phyloP scores from a whole-genome alignment of 1,139 yeast species.

The Candida buenavistaensis region DNA sequence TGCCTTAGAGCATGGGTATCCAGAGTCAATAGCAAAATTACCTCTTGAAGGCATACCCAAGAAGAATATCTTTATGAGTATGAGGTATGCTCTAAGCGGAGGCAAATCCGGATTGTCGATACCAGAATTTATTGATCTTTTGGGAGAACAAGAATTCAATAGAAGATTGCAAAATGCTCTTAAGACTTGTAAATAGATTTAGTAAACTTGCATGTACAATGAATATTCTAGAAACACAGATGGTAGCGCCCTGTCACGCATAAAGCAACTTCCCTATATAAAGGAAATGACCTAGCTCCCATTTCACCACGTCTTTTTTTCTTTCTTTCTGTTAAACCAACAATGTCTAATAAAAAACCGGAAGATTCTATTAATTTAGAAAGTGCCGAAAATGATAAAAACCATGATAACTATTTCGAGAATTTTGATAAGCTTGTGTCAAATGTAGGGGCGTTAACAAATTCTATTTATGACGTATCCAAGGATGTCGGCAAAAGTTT shows the following conservation, averaged over 20 bases:
- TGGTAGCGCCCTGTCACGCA: no score
- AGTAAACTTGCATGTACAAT: no score
- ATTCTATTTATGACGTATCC: slow-evolving; percentile 21
- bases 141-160: slow-evolving; percentile 50
- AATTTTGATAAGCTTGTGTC: slow-evolving; percentile 21
- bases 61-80: slow-evolving; percentile 55
- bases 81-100: slow-evolving; percentile 76
- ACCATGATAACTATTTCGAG: slow-evolving; percentile 19
- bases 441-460: slow-evolving; percentile 13
- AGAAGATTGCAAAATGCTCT: slow-evolving; percentile 34
- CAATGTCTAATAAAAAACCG: slow-evolving; percentile 5
- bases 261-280: no score
- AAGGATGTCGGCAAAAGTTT: slow-evolving; percentile 25
- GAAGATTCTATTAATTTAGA: neutral
- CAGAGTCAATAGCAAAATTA: slow-evolving; percentile 14
- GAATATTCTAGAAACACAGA: no score
- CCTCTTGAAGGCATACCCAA: slow-evolving; percentile 26
- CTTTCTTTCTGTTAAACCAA: neutral
- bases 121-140: slow-evolving; percentile 54
- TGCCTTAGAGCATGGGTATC: slow-evolving; percentile 15
- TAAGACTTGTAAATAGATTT: slow-evolving; percentile 9
- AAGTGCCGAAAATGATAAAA: neutral
- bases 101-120: slow-evolving; percentile 69
- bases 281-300: no score
- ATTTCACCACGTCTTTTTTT: neutral